Base-by-base conservation (phyloP, 176 grass and related monocot genomes). In the Luzula sylvatica region DNA sequence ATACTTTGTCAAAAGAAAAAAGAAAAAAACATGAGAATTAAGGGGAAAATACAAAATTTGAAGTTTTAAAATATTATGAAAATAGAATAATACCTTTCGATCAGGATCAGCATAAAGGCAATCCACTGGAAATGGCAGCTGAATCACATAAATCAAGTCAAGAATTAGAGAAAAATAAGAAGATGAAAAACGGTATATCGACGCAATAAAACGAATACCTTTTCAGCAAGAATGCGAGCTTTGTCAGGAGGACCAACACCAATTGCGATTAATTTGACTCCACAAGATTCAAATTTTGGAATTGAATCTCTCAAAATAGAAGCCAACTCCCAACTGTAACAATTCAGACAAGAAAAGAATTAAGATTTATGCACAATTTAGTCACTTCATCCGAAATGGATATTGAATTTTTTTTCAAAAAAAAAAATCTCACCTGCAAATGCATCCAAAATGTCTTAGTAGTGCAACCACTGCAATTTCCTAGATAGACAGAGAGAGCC, bases 121-220 rank as follows among this genome's bases (percentile, higher is more conserved):
- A 26, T 95, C 89, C 48, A 67, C 11, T 8, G 89, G 89, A 85
- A 95, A 95, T 14, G 89, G 89, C 52, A 95, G 61, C 89, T 95
- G 80, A n/a, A n/a, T n/a, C 49, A 80, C 26, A 45, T 11, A 62
- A 22, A 62, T 44, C 27, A 24, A 32, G 46, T 38, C 8, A 73
- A 58, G 52, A 49, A 51, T 40, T 60, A 48, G 7, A 12, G 0
- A 43, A 47, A 38, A 2, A 57, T 40, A 42, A n/a, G n/a, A 13
- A 14, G 23, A 46, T 23, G 23, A 23, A 46, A 11, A 43, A 57
- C 7, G 11, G 28, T 4, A 27, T 42, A 18, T 23, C 20, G 21
- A 26, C 7, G 57, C 41, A 45, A 20, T 24, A 61, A 17, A 38
- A 38, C 63, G 40, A 75, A 38, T 72, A 87, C 78, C 45, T 65